Evolutionary conservation across 192 early-diverging fungal species (phyloP).

Genomic region (Chytriomyces sp.): DNA sequence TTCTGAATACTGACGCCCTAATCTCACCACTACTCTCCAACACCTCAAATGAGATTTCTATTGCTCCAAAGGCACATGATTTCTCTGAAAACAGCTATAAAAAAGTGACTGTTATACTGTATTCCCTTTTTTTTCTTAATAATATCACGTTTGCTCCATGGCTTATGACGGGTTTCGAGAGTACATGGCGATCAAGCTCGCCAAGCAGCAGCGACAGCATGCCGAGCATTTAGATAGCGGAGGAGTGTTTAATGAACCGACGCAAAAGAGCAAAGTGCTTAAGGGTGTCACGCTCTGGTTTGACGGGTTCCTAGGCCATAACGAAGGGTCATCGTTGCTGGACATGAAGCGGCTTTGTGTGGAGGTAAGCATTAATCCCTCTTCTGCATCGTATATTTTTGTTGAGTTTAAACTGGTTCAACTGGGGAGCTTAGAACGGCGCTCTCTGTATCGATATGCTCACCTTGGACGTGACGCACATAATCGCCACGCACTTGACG

Average conservation of each 20-base stretch:
- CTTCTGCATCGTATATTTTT: neutral
- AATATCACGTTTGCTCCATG: no score
- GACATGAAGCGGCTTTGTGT: conserved; percentile 19
- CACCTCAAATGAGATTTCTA: no score
- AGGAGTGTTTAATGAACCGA: conserved; percentile 1
- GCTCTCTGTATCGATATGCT: conserved; percentile 37
- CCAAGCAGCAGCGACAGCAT: conserved; percentile 45
- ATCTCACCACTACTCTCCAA: no score
- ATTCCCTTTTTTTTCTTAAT: no score
- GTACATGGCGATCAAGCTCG: conserved; percentile 47
- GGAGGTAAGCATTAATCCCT: neutral
- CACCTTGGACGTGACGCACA: conserved; percentile 43
- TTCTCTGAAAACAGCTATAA: no score
- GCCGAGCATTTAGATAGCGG: conserved; percentile 10
- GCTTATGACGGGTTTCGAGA: conserved; percentile 26
- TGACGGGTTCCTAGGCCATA: conserved; percentile 29
- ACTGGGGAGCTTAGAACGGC: conserved; percentile 37
- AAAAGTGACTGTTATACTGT: no score
- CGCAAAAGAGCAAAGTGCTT: conserved; percentile 22
- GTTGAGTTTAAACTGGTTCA: conserved; percentile 27
- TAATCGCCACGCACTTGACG: conserved; percentile 43
- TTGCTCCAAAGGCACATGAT: no score
- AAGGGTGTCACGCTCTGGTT: conserved; percentile 35
- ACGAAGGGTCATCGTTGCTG: neutral
- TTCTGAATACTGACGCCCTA: no score